Evolutionary conservation across 1,284 basidiomycete species (phyloP), one percentile per base, ranked within the genome.

Genomic region (Cryptococcus maquisensis): DNA sequence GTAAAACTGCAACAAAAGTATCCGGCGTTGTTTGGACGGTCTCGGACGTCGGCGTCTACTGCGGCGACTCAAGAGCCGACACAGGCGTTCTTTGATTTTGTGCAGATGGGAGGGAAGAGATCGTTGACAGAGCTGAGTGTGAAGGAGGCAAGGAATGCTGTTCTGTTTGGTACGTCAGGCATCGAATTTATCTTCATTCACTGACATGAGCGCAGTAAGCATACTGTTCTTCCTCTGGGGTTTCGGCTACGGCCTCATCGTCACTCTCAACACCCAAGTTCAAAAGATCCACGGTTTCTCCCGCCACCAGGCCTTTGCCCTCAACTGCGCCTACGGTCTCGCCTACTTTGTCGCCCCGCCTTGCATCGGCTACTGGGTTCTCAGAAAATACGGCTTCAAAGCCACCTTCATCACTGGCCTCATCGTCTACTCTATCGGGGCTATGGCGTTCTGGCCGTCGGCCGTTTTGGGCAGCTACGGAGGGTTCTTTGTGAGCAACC

Each of bases 371-470:
- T 69, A 69, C 47, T 71, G 67, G 57, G 53, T 67, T 1, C 60
- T 76, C 35, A 64, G 62, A 4, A 59, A 60, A 4, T 46, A 63
- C 26, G 72, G 72, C 0, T 76, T 76, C 69, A 74, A 74, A 56
- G 61, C 62, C 38, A 75, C 74, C 3, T 75, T 76, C 60, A 72
- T 76, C 39, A 59, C 67, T 0, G 74, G 74, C 9, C 64, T 76
- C 8, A 64, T 66, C 28, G 65, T 76, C 35, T 74, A 71, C 50
- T 66, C 67, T 0, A 58, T 60, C 40, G 74, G 73, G 16, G 65
- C 71, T 8, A 70, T 76, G 68, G 63, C 69, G 9, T 76, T 74
- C 55, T 76, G 73, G 74, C 74, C 74, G 7, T 72, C 70, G 9
- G 68, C 73, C 0, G 68, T 73, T 10, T 63, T 75, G 2, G 52